Evolutionary conservation across 805 yeast species (phyloP).

Genomic region (Myxozyma udenii): DNA sequence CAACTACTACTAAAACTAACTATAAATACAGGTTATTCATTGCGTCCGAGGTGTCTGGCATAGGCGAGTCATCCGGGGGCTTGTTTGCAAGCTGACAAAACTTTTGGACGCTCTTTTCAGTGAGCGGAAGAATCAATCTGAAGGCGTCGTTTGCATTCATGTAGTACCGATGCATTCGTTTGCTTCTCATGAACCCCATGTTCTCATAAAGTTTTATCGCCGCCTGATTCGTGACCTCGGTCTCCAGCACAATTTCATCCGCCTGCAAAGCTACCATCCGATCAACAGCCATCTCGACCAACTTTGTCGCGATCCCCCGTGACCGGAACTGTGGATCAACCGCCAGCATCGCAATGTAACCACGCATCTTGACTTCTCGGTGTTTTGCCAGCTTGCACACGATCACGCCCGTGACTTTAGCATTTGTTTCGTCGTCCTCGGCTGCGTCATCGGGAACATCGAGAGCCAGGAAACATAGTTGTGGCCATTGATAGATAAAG

Average conservation of each 20-base stretch:
- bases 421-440: slow-evolving; percentile 35
- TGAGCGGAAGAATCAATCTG: slow-evolving; percentile 76
- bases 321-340: slow-evolving; percentile 72
- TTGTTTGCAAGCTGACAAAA: slow-evolving; percentile 35
- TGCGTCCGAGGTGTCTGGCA: too few species aligned
- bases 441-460: slow-evolving; percentile 35
- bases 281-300: slow-evolving; percentile 61
- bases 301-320: slow-evolving; percentile 71
- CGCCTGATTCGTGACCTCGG: slow-evolving; percentile 76
- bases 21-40: background rate
- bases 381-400: slow-evolving; percentile 80
- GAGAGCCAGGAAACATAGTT: slow-evolving; percentile 60
- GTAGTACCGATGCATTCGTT: slow-evolving; percentile 81
- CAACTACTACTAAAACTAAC: background rate
- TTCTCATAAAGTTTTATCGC: slow-evolving; percentile 70
- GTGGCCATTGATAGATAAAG: slow-evolving; percentile 89
- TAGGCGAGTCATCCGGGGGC: too few species aligned
- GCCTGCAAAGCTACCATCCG: slow-evolving; percentile 63
- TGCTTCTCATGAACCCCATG: slow-evolving; percentile 70
- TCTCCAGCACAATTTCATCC: slow-evolving; percentile 82
- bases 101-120: slow-evolving; percentile 54
- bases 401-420: slow-evolving; percentile 58
- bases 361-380: slow-evolving; percentile 68
- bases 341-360: slow-evolving; percentile 95
- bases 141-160: slow-evolving; percentile 91